These are phyloP conservation scores for Apiotrichum laibachii DNA, from an alignment of 1,284 basidiomycete species.

Conservation along the genomic window DNA sequence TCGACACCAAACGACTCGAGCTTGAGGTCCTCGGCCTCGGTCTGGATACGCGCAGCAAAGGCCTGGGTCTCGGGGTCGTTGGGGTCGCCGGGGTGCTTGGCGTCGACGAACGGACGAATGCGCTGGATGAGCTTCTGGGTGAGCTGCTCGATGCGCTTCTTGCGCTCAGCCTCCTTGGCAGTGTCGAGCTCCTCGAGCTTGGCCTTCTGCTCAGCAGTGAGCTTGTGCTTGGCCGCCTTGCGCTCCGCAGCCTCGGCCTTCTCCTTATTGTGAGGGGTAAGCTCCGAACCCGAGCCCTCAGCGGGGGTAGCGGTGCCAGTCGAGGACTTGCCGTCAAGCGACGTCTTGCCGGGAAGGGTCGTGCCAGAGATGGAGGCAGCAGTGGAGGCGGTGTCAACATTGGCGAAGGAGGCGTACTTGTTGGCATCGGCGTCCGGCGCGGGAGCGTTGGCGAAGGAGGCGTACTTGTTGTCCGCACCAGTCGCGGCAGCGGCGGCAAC, in stretches of 20 bases:
- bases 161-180: conserved; percentile 73
- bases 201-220: conserved; percentile 78
- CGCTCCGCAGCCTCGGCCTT: conserved; percentile 30
- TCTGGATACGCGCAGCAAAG: conserved; percentile 73
- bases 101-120: conserved; percentile 82
- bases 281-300: conserved; percentile 23
- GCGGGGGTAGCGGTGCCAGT: conserved; percentile 22
- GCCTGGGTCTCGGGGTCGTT: conserved; percentile 77
- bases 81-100: conserved; percentile 77
- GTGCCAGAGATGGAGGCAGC: conserved; percentile 19
- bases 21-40: conserved; percentile 94
- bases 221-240: conserved; percentile 61
- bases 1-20: conserved; percentile 98
- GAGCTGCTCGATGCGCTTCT: conserved; percentile 66
- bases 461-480: no score
- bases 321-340: conserved; percentile 19
- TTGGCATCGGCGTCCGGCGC: no score
- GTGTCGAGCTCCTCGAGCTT: conserved; percentile 76
- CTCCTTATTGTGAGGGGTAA: conserved; percentile 22
- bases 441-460: no score
- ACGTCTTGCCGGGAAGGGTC: conserved; percentile 10
- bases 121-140: conserved; percentile 76
- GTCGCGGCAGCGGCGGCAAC: conserved; percentile 19
- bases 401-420: no score
- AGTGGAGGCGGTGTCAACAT: neutral